Percentiles rank a stretch among this genome's conserved stretches.
These are phyloP conservation scores for Mariannaea elegans DNA, from an alignment of 2,329 filamentous ascomycete genomes.

Conservation along the genomic window DNA sequence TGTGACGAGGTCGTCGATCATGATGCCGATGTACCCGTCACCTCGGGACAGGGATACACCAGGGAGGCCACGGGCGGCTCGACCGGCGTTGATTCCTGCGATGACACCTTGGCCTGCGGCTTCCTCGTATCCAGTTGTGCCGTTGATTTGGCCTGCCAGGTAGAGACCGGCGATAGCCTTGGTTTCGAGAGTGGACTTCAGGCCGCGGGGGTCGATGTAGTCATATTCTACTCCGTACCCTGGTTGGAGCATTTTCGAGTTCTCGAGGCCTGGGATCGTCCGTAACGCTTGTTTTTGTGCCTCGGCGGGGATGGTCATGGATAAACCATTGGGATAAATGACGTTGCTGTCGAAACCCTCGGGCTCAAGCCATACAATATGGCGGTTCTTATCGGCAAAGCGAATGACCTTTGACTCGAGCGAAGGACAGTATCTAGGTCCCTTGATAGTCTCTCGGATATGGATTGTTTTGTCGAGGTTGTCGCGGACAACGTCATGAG, in stretches of 20 bases:
- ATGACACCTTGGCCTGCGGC: slow-evolving; percentile 92
- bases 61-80: slow-evolving; percentile 73
- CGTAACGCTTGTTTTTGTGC: slow-evolving; percentile 87
- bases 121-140: slow-evolving; percentile 98
- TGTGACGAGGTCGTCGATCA: slow-evolving; percentile 97
- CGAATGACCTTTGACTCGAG: slow-evolving; percentile 93
- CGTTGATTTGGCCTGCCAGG: slow-evolving; percentile 96
- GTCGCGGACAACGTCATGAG: slow-evolving; percentile 83
- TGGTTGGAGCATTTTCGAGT: slow-evolving; percentile 90
- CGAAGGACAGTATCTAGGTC: slow-evolving; percentile 94
- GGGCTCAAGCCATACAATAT: slow-evolving; percentile 96
- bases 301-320: slow-evolving; percentile 93
- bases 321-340: slow-evolving; percentile 95
- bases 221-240: slow-evolving; percentile 99
- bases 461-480: slow-evolving; percentile 98
- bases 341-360: slow-evolving; percentile 92
- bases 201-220: slow-evolving; percentile 91
- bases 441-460: slow-evolving; percentile 93
- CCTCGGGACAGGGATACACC: slow-evolving; percentile 77
- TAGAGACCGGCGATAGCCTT: slow-evolving; percentile 90
- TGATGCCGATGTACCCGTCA: slow-evolving; percentile 96
- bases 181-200: slow-evolving; percentile 91
- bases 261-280: slow-evolving; percentile 87
- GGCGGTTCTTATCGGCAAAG: slow-evolving; percentile 80
- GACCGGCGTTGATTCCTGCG: slow-evolving; percentile 92